A percentile compares a stretch with the other conserved stretches of the same genome.
Conservation (phyloP, 2,329 filamentous ascomycete species). For the Scedosporium boydii region DNA sequence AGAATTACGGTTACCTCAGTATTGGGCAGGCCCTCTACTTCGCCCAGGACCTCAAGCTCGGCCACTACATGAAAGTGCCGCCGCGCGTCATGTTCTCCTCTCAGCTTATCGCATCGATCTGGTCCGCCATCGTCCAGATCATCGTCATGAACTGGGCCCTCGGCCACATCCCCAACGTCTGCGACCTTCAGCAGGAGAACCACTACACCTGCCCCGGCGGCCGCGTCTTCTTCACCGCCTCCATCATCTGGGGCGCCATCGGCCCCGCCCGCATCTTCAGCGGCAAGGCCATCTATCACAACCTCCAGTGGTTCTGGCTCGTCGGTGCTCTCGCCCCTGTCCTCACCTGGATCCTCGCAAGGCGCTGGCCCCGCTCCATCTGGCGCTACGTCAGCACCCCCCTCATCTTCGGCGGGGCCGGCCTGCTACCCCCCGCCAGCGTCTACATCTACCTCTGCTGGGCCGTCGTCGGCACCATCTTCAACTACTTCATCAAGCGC, state of each 20-base stretch:
- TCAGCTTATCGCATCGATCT: slow-evolving; percentile 49
- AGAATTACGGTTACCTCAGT: slow-evolving; percentile 62
- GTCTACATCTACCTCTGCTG: slow-evolving; percentile 63
- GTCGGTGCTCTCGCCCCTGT: slow-evolving; percentile 54
- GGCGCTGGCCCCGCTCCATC: slow-evolving; percentile 49
- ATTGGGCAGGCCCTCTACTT: slow-evolving; percentile 59
- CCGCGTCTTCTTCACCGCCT: slow-evolving; percentile 56
- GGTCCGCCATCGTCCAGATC: slow-evolving; percentile 54
- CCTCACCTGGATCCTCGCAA: slow-evolving; percentile 52
- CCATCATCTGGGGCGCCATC: slow-evolving; percentile 64
- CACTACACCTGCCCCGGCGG: slow-evolving; percentile 48
- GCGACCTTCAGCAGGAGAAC: slow-evolving; percentile 40
- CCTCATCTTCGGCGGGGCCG: slow-evolving; percentile 57
- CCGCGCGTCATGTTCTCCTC: slow-evolving; percentile 53
- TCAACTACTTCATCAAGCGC: slow-evolving; percentile 59
- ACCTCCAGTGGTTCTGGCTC: slow-evolving; percentile 63
- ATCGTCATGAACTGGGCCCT: slow-evolving; percentile 58
- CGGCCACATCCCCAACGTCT: slow-evolving; percentile 53
- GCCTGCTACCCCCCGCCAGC: slow-evolving; percentile 58
- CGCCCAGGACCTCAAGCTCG: slow-evolving; percentile 56
- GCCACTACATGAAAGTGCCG: slow-evolving; percentile 59
- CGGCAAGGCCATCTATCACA: slow-evolving; percentile 49
- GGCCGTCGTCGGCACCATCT: slow-evolving; percentile 56
- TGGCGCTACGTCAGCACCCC: slow-evolving; percentile 60
- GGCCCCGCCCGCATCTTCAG: slow-evolving; percentile 63